Conservation (phyloP, 345 rosid species). For the Eucalyptus regnans region DNA sequence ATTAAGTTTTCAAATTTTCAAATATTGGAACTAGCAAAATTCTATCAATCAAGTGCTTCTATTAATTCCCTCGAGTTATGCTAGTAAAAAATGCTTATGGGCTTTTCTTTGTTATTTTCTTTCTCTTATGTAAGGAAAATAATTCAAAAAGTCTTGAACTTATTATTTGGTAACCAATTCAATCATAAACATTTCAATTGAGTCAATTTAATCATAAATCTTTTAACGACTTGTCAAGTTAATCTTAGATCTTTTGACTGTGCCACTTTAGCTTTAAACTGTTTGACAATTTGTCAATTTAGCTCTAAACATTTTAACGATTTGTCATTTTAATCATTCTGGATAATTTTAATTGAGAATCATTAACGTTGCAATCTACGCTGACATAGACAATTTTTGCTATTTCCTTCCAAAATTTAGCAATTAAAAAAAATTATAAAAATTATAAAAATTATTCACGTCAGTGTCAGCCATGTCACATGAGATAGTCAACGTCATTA, state of each 20-base stretch:
- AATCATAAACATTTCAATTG: accelerated
- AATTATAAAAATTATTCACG: accelerated
- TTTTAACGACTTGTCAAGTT: no score
- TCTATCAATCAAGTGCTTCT: background rate
- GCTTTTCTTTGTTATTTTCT: no score
- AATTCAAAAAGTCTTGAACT: accelerated
- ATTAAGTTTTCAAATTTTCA: no score
- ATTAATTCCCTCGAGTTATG: background rate
- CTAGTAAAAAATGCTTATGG: no score
- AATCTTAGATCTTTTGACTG: accelerated
- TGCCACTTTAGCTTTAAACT: no score
- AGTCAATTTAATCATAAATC: accelerated
- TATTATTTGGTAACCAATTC: accelerated
- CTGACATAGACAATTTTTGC: no score
- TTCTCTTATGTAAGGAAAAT: no score
- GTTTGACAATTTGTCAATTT: accelerated
- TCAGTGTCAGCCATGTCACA: accelerated
- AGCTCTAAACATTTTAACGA: accelerated
- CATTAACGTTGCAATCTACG: accelerated
- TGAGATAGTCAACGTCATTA: accelerated
- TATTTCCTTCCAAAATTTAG: no score
- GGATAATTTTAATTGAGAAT: no score
- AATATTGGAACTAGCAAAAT: accelerated
- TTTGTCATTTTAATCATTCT: accelerated
- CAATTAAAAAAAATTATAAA: accelerated